These are phyloP conservation scores for Ruellia speciosa DNA, from an alignment of 305 asterid genomes.

Conservation along the genomic window DNA sequence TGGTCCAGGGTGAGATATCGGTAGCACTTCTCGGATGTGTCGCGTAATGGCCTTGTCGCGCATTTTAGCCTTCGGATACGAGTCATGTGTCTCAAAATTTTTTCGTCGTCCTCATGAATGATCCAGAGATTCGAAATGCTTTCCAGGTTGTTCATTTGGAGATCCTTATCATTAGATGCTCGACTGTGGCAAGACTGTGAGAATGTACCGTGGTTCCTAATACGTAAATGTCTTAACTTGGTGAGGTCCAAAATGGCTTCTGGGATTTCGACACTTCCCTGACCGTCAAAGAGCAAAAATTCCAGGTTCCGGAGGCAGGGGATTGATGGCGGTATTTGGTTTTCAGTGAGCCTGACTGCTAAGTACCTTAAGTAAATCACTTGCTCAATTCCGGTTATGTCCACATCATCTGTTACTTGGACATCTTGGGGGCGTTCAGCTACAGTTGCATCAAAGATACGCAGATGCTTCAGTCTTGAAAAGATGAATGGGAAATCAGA, in stretches of 20 bases:
- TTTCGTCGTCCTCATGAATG: slow-evolving; percentile 3
- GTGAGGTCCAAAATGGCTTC: slow-evolving; percentile 11
- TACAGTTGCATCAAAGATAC: slow-evolving; percentile 17
- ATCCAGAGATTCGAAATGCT: background rate
- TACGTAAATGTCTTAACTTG: slow-evolving; percentile 22
- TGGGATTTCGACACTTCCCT: slow-evolving; percentile 4
- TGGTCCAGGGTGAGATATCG: slow-evolving; percentile 2
- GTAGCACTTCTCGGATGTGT: slow-evolving; percentile 4
- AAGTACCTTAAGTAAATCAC: slow-evolving; percentile 24
- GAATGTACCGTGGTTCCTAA: background rate
- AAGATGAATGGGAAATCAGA: background rate
- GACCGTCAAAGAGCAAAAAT: slow-evolving; percentile 14
- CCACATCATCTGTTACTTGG: background rate
- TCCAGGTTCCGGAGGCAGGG: slow-evolving; percentile 18
- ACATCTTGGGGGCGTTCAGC: background rate
- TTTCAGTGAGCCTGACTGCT: slow-evolving; percentile 1
- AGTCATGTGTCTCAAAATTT: slow-evolving; percentile 7
- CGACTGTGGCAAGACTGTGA: background rate
- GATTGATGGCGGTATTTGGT: slow-evolving; percentile 15
- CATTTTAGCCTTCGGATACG: slow-evolving; percentile 20
- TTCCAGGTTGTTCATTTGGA: slow-evolving; percentile 7
- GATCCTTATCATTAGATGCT: background rate
- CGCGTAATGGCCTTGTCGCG: slow-evolving; percentile 4
- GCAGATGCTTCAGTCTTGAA: slow-evolving; percentile 18
- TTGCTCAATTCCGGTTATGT: slow-evolving; percentile 1